Percentiles rank a stretch among this genome's conserved stretches.
Evolutionary conservation across 2,329 filamentous ascomycete genomes (phyloP).

Genomic region (Chalaropsis ovoidea): DNA sequence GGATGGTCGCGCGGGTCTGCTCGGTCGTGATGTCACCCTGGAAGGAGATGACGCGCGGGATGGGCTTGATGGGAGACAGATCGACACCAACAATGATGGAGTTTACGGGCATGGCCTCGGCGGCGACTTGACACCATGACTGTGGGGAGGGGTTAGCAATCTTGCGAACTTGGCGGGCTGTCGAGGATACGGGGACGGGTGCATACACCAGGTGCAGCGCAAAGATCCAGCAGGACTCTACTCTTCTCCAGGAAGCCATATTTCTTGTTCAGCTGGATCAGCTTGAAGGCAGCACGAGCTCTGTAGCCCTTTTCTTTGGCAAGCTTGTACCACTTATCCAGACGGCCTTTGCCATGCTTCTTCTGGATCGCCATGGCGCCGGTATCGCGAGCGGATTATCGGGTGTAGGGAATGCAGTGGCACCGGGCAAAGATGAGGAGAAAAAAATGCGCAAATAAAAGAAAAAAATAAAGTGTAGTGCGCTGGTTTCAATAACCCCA

Average conservation of each 20-base stretch:
- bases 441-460: background rate
- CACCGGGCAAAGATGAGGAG: background rate
- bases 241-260: constrained; percentile 97
- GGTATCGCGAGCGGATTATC: background rate
- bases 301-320: constrained; percentile 98
- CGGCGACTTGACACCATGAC: constrained; percentile 94
- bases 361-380: constrained; percentile 82
- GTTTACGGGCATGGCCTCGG: constrained; percentile 84
- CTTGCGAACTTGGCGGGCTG: background rate
- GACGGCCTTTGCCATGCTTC: constrained; percentile 96
- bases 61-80: constrained; percentile 87
- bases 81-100: constrained; percentile 92
- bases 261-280: constrained; percentile 97
- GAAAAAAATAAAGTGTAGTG: background rate
- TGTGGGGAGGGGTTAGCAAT: constrained; percentile 34
- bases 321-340: constrained; percentile 98
- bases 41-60: constrained; percentile 87
- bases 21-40: constrained; percentile 97
- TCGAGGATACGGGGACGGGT: background rate
- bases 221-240: constrained; percentile 92
- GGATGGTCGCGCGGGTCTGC: constrained; percentile 83
- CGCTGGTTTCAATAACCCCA: constrained; percentile 13
- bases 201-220: constrained; percentile 82
- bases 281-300: constrained; percentile 91
- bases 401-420: background rate